Base-by-base conservation (phyloP, 768 basidiomycete genomes). In the Nidularia pulvinata region DNA sequence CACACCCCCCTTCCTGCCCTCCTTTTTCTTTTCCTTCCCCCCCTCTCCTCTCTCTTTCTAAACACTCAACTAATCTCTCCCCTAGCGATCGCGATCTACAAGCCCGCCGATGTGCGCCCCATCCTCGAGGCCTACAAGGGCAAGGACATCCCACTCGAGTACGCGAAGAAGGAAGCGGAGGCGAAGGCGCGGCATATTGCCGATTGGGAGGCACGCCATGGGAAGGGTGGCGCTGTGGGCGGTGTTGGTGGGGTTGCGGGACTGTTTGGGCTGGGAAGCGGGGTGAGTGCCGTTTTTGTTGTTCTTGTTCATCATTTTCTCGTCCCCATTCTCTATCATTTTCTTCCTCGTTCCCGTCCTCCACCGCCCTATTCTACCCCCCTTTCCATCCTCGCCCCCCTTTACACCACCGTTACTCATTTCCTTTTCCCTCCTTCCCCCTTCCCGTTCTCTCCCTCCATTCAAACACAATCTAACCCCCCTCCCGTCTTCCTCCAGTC, bases 71-170 rank as follows among this genome's bases (percentile, higher is more conserved):
- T 25, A 7, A 6, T 34, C 33, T 14, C 33, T 33, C 14, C 47
- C 46, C 1, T 35, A 10, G 96, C 97, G 6, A 88, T 99, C 55
- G 95, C 86, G 0, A 95, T 98, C 59, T 95, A 93, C 75, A 88
- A 86, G 57, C 88, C 91, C 1, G 65, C 78, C 25, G 97, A 98
- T 61, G 89, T 98, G 3, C 86, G 96, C 16, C 92, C 90, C 0
- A 89, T 98, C 51, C 71, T 99, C 33, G 72, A 89, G 59, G 86
- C 86, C 2, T 99, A 96, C 67, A 74, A 80, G 5, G 96, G 88
- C 45, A 95, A 96, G 70, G 81, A 98, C 62, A 88, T 99, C 53
- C 85, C 95, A 0, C 50, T 87, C 5, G 95, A 95, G 69, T 98
- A 94, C 59, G 94, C 87, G 36, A 89, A 89, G 73, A 83, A 86